Conservation (phyloP, 306 rosid species). For the Cicer arietinum region DNA sequence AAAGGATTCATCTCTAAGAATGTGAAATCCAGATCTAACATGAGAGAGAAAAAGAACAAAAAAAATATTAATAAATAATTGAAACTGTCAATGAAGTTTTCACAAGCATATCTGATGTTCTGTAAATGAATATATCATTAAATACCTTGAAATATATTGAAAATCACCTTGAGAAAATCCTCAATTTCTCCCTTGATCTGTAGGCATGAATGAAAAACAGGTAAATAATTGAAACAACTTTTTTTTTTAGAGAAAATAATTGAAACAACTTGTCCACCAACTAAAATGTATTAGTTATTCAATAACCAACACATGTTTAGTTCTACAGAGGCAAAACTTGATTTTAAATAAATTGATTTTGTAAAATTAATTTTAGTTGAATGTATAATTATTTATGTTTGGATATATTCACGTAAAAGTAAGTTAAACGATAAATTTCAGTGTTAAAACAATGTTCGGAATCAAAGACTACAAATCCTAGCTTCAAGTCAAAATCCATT, state of each 20-base stretch:
- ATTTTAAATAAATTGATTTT: too few species aligned
- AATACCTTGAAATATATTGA: slow-evolving; percentile 79
- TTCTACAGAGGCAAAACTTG: too few species aligned
- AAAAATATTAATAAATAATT: not conserved
- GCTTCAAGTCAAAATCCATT: too few species aligned
- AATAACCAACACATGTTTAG: not conserved
- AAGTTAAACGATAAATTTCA: too few species aligned
- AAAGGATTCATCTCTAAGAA: slow-evolving; percentile 99
- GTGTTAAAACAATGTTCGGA: too few species aligned
- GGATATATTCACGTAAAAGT: too few species aligned
- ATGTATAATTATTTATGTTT: too few species aligned
- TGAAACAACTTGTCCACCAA: slow-evolving; percentile 12
- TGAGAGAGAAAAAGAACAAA: not conserved
- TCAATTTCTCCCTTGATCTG: slow-evolving; percentile 82
- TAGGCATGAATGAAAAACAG: slow-evolving; percentile 6
- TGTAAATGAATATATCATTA: slow-evolving; percentile 8
- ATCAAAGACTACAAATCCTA: too few species aligned
- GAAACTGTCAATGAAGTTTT: slow-evolving; percentile 15
- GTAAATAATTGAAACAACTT: slow-evolving; percentile 21
- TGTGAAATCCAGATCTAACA: slow-evolving; percentile 90
- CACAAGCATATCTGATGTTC: not conserved
- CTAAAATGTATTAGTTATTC: not conserved
- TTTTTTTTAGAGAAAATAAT: not conserved
- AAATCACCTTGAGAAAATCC: slow-evolving; percentile 73
- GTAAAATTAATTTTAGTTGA: too few species aligned